These are phyloP conservation scores for Aspergillus sp. DNA, from an alignment of 2,329 filamentous ascomycete genomes.

Conservation along the genomic window DNA sequence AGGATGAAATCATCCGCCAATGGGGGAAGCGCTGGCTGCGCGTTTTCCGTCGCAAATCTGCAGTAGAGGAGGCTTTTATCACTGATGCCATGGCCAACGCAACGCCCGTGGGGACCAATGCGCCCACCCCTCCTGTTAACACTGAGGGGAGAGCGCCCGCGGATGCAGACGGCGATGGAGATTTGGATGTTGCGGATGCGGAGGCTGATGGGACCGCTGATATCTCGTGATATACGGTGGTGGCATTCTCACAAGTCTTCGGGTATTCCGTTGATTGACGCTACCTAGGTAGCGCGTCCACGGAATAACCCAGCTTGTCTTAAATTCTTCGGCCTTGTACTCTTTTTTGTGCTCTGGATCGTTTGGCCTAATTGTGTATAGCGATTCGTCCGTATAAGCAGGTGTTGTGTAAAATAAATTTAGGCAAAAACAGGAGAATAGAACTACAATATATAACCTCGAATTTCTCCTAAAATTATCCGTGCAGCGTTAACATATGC, in stretches of 20 bases:
- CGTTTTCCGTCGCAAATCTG: constrained; percentile 77
- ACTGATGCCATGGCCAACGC: constrained; percentile 55
- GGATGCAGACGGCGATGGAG: constrained; percentile 25
- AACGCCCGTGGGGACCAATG: constrained; percentile 41
- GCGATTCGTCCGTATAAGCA: background rate
- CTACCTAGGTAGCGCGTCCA: background rate
- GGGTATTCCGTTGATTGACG: background rate
- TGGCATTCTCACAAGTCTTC: background rate
- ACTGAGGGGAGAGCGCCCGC: constrained; percentile 13
- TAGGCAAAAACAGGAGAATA: background rate
- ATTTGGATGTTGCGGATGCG: constrained; percentile 33
- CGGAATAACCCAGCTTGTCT: background rate
- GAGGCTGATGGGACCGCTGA: constrained; percentile 21
- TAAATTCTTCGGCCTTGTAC: background rate
- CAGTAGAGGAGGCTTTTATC: constrained; percentile 78
- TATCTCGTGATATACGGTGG: constrained; percentile 6
- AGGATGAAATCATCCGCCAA: constrained; percentile 65
- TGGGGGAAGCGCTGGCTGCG: constrained; percentile 88
- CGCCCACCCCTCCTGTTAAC: constrained; percentile 23
- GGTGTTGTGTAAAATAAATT: background rate
- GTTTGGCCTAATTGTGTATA: constrained; percentile 4
- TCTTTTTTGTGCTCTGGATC: background rate
- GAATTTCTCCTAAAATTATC: background rate
- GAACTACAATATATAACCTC: background rate
- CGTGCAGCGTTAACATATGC: background rate